These are phyloP conservation scores for Kitagawia praeruptora DNA, from an alignment of 129 eudicot genomes.

Conservation along the genomic window DNA sequence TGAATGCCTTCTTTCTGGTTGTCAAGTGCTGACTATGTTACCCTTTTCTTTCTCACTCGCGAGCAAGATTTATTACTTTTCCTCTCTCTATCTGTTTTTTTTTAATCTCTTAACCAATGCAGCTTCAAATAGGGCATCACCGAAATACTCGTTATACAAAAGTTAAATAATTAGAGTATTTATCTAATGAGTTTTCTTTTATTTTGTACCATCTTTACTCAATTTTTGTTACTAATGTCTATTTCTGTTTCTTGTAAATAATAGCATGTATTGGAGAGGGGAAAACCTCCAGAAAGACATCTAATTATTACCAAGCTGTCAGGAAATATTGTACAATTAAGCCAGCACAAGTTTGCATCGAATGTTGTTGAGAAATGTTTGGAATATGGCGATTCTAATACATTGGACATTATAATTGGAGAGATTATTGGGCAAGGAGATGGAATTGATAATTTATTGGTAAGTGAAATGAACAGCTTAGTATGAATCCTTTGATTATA, in stretches of 20 bases:
- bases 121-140: background rate
- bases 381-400: slow-evolving; percentile 51
- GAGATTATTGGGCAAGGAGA: slow-evolving; percentile 61
- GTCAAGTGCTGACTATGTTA: background rate
- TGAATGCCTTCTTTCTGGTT: background rate
- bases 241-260: slow-evolving; percentile 8
- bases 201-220: background rate
- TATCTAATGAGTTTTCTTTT: background rate
- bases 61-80: background rate
- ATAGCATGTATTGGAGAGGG: slow-evolving; percentile 65
- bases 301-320: slow-evolving; percentile 41
- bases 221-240: background rate
- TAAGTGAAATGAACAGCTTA: slow-evolving; percentile 15
- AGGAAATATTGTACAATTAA: slow-evolving; percentile 47
- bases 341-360: slow-evolving; percentile 77
- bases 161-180: background rate
- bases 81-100: background rate
- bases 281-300: slow-evolving; percentile 48
- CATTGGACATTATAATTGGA: slow-evolving; percentile 48
- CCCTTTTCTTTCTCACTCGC: background rate
- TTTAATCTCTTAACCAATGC: background rate
- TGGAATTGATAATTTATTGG: slow-evolving; percentile 60
- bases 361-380: slow-evolving; percentile 65
- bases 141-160: background rate
- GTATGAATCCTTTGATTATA: background rate